Evolutionary conservation across 1,284 basidiomycete genomes (phyloP), one percentile per base, ranked within the genome.

Genomic region (Volvariella surrecta): DNA sequence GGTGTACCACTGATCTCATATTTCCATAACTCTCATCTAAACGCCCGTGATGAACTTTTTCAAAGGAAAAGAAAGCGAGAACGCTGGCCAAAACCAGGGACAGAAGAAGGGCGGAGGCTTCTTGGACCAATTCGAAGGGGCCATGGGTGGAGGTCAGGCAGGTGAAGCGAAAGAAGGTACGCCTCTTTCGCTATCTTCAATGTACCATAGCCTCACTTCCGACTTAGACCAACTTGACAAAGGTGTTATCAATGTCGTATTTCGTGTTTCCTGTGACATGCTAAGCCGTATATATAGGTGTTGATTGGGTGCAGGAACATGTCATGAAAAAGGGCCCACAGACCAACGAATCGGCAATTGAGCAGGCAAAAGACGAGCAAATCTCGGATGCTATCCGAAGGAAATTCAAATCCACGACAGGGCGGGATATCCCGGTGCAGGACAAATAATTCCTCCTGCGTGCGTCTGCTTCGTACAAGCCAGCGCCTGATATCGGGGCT

Each of bases 251-350:
- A 16, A 19, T n/a, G 6, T 16, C 18, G 8, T 6, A 15, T 8
- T 35, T 35, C 7, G 9, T 31, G 15, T 9, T 31, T 15, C 30
- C 30, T 9, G 9, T 31, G 15, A 31, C 30, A 31, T 7, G 13
- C 18, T 15, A 35, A 35, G n/a, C n/a, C n/a, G n/a, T 19, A 16
- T n/a, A 16, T 19, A 11, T 39, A 67, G 66, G 61, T 11, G 61
- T 68, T 47, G 66, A 70, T 46, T 60, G 64, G 39, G 57, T 67
- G 32, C 67, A 70, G 49, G 60, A 68, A 47, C 61, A 69, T 44
- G 51, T 70, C 18, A 48, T 70, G n/a, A 56, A 57, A 40, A 51
- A 65, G 47, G 67, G 66, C 18, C 50, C 57, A 19, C 67, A 70
- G 51, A 47, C 55, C 19, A 53, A 68, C 48, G 68, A 70, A 50